These are phyloP conservation scores for Daldinia sp. DNA, from an alignment of 2,329 filamentous ascomycete species.

Conservation along the genomic window DNA sequence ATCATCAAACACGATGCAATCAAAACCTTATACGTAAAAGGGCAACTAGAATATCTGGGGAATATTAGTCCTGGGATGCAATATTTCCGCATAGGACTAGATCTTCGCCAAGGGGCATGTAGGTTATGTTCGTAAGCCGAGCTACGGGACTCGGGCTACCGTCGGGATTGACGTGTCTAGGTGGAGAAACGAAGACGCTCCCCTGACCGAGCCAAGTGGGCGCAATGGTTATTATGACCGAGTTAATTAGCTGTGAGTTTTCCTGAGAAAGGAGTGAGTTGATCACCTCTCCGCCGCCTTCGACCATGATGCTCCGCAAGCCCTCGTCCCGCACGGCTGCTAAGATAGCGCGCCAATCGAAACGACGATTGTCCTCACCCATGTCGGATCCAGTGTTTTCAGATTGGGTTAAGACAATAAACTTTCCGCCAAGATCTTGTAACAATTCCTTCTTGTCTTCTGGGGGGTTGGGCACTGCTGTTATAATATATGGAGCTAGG, in stretches of 20 bases:
- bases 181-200: conserved; percentile 80
- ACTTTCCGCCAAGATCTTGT: conserved; percentile 61
- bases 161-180: conserved; percentile 58
- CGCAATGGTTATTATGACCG: conserved; percentile 87
- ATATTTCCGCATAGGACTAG: conserved; percentile 80
- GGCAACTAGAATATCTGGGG: not conserved
- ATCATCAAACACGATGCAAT: not conserved
- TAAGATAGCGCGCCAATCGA: conserved; percentile 73
- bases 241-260: conserved; percentile 71
- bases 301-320: conserved; percentile 85
- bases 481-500: conserved; percentile 76
- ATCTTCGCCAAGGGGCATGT: conserved; percentile 83
- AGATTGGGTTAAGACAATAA: conserved; percentile 50
- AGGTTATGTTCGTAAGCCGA: conserved; percentile 71
- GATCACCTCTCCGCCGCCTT: conserved; percentile 85
- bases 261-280: conserved; percentile 76
- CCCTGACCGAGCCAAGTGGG: conserved; percentile 89
- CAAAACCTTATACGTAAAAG: not conserved
- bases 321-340: conserved; percentile 64
- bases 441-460: conserved; percentile 54
- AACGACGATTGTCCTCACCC: conserved; percentile 51
- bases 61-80: conserved; percentile 8
- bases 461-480: conserved; percentile 57
- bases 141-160: conserved; percentile 67
- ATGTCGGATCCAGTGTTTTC: conserved; percentile 47